These are phyloP conservation scores for Wickerhamiella sergipiensis DNA, from an alignment of 805 yeast species.

Conservation along the genomic window DNA sequence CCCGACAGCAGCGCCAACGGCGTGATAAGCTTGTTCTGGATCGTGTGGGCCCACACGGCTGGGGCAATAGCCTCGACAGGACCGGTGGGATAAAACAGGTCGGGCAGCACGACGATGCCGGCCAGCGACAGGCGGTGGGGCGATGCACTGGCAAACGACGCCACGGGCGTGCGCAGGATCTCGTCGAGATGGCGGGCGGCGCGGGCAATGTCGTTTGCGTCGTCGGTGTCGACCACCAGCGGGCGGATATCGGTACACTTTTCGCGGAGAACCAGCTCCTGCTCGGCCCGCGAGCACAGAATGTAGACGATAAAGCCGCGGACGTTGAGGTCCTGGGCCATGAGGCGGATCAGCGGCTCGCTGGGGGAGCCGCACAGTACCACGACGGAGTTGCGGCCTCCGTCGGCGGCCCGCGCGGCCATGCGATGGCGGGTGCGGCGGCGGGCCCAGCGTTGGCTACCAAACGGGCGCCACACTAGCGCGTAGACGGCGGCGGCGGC, in stretches of 20 bases:
- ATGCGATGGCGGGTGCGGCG: constrained; percentile 27
- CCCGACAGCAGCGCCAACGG: constrained; percentile 40
- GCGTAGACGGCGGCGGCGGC: background rate
- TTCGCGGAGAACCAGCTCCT: constrained; percentile 38
- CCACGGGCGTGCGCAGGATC: constrained; percentile 38
- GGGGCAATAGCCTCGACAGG: constrained; percentile 45
- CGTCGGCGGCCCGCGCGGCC: constrained; percentile 50
- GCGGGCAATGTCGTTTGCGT: constrained; percentile 33
- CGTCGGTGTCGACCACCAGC: constrained; percentile 38
- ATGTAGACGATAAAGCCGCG: constrained; percentile 74
- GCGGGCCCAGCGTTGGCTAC: background rate
- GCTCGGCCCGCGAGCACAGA: constrained; percentile 48
- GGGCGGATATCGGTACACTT: constrained; percentile 58
- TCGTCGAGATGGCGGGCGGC: constrained; percentile 35
- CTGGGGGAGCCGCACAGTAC: constrained; percentile 63
- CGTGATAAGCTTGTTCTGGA: constrained; percentile 34
- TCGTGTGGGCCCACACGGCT: constrained; percentile 36
- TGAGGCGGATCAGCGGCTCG: constrained; percentile 54
- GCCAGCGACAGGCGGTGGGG: constrained; percentile 43
- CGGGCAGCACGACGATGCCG: constrained; percentile 62
- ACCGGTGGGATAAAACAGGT: constrained; percentile 51
- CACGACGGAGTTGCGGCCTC: constrained; percentile 65
- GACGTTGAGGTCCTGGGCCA: constrained; percentile 61
- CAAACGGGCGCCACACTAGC: background rate
- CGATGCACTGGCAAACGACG: constrained; percentile 44